Conservation (phyloP, 768 basidiomycete genomes). For the Russula foetens region DNA sequence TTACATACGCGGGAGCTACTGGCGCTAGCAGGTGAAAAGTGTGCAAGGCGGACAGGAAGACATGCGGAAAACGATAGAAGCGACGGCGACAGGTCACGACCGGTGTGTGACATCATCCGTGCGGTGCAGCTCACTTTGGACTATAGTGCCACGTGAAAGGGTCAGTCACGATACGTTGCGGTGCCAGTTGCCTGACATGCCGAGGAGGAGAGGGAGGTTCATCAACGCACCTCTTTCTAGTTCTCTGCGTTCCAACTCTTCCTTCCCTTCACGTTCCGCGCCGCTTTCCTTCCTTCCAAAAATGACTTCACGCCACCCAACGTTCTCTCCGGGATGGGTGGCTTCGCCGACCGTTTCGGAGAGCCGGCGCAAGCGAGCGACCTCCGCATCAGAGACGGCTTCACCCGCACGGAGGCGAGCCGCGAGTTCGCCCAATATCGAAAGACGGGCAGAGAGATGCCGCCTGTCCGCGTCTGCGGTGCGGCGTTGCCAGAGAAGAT, state of each 20-base stretch:
- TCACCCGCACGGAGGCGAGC: slow-evolving; percentile 43
- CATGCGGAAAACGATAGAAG: background rate
- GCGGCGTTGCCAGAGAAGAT: slow-evolving; percentile 49
- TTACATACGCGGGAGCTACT: slow-evolving; percentile 4
- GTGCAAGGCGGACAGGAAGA: background rate
- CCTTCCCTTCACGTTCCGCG: slow-evolving; percentile 10
- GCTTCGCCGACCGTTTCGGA: slow-evolving; percentile 30
- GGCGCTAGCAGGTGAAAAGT: background rate
- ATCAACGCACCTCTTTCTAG: slow-evolving; percentile 10
- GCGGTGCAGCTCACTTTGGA: background rate
- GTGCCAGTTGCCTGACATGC: no score
- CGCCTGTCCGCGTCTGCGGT: slow-evolving; percentile 44
- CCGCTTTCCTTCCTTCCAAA: slow-evolving; percentile 16
- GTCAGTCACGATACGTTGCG: background rate
- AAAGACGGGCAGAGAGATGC: slow-evolving; percentile 46
- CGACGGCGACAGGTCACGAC: background rate
- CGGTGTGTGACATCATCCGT: background rate
- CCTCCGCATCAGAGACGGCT: slow-evolving; percentile 40
- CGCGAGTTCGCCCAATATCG: slow-evolving; percentile 54
- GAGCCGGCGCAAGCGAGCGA: slow-evolving; percentile 46
- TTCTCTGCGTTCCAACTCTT: slow-evolving; percentile 11
- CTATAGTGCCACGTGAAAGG: background rate
- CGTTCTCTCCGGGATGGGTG: slow-evolving; percentile 3
- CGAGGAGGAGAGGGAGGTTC: no score
- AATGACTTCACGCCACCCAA: slow-evolving; percentile 14